These are phyloP conservation scores for Solanum lignicaule DNA, from an alignment of 257 asterid species.

Conservation along the genomic window DNA sequence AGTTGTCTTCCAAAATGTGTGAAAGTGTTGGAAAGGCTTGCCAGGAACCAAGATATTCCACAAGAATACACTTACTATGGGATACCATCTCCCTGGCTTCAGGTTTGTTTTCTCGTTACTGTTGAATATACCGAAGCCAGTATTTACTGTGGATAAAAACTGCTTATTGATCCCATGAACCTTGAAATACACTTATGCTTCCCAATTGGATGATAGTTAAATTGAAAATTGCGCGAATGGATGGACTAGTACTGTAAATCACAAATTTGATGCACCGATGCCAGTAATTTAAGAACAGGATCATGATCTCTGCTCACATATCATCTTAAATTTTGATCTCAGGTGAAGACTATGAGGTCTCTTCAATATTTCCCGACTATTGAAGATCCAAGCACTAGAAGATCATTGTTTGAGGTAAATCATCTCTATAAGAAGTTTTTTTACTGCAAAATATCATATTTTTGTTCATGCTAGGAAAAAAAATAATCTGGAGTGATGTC, in stretches of 20 bases:
- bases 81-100: constrained; percentile 99
- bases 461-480: not conserved
- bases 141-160: not conserved
- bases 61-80: constrained; percentile 99
- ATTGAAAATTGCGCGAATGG: not conserved
- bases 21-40: constrained; percentile 80
- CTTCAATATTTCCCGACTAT: constrained; percentile 96
- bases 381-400: constrained; percentile 97
- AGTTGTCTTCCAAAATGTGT: constrained; percentile 98
- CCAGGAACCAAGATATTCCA: constrained; percentile 91
- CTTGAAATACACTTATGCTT: not conserved
- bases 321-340: constrained; percentile 1
- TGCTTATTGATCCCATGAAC: not conserved
- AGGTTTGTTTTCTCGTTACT: constrained; percentile 40
- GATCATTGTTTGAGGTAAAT: constrained; percentile 90
- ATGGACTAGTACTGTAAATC: not conserved
- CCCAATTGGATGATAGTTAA: not conserved
- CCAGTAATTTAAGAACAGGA: not conserved
- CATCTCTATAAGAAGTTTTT: not conserved
- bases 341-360: constrained; percentile 99
- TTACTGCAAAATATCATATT: not conserved
- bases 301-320: not conserved
- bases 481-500: not conserved
- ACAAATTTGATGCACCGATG: not conserved
- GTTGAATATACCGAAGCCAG: not conserved